These are phyloP conservation scores for Chlamydomonas applanata DNA, from an alignment of 139 green algal genomes.

Conservation along the genomic window DNA sequence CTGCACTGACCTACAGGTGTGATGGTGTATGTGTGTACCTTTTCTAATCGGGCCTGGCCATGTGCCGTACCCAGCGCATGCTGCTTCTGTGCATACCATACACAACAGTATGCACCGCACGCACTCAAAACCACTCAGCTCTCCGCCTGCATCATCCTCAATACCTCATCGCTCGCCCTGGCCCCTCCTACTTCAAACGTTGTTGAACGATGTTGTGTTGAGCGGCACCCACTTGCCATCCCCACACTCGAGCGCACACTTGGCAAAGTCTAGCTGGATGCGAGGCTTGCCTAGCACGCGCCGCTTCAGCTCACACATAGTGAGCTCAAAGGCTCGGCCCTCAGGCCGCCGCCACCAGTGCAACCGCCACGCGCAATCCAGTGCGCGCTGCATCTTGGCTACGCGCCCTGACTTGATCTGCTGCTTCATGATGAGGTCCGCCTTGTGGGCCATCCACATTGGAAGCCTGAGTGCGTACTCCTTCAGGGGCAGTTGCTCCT, in stretches of 20 bases:
- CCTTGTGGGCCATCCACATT: constrained; percentile 12
- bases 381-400: constrained; percentile 16
- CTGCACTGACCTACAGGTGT: too few species aligned
- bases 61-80: too few species aligned
- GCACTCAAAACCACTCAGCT: too few species aligned
- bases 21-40: too few species aligned
- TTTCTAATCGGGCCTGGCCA: too few species aligned
- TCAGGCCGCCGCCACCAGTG: constrained; percentile 20
- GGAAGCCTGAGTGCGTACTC: constrained; percentile 16
- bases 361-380: constrained; percentile 13
- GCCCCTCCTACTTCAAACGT: too few species aligned
- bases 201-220: too few species aligned
- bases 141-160: too few species aligned
- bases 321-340: constrained; percentile 17
- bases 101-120: too few species aligned
- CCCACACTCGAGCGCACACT: constrained; percentile 10
- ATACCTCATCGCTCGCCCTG: too few species aligned
- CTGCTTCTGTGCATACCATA: too few species aligned
- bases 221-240: neutral
- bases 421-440: neutral
- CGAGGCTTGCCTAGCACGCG: neutral
- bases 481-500: constrained; percentile 24
- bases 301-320: constrained; percentile 18
- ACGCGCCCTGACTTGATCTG: neutral
- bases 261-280: neutral